Conservation (phyloP, 2,329 filamentous ascomycete species). For the Cordyceps tenuipes region DNA sequence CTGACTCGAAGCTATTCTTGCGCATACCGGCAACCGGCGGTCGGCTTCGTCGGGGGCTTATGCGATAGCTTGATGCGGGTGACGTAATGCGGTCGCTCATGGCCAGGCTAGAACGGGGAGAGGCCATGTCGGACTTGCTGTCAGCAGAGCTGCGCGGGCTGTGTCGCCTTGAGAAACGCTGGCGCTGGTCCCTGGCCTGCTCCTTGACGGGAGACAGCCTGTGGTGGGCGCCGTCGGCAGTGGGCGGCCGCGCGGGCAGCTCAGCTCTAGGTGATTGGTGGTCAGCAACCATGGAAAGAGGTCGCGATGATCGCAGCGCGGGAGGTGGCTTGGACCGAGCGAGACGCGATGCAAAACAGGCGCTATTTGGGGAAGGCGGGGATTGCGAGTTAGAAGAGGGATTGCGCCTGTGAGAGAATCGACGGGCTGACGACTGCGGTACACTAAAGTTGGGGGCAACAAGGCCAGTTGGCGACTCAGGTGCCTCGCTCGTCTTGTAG, state of each 20-base stretch:
- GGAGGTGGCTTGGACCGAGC: slow-evolving; percentile 35
- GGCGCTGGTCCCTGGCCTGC: neutral
- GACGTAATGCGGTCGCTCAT: neutral
- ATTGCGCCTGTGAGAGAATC: slow-evolving; percentile 35
- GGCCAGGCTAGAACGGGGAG: neutral
- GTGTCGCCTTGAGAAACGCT: neutral
- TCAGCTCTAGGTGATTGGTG: slow-evolving; percentile 37
- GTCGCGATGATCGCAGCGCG: slow-evolving; percentile 38
- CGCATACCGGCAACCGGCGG: neutral
- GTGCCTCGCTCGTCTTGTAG: neutral
- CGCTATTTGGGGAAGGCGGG: slow-evolving; percentile 14
- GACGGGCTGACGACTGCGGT: slow-evolving; percentile 36
- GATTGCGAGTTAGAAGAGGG: slow-evolving; percentile 14
- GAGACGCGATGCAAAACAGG: slow-evolving; percentile 15
- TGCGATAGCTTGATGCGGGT: neutral
- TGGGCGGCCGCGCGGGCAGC: slow-evolving; percentile 23
- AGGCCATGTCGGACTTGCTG: neutral
- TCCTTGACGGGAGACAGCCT: slow-evolving; percentile 10
- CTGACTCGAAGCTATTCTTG: neutral
- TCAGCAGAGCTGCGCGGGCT: neutral
- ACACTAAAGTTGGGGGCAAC: slow-evolving; percentile 46
- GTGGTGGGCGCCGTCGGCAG: slow-evolving; percentile 15
- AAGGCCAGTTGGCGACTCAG: slow-evolving; percentile 13
- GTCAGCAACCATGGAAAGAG: slow-evolving; percentile 47
- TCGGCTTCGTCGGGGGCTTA: slow-evolving; percentile 5